These are phyloP conservation scores for Polytrichum commune DNA, from an alignment of 225 moss, liverwort and hornwort species.

Conservation along the genomic window DNA sequence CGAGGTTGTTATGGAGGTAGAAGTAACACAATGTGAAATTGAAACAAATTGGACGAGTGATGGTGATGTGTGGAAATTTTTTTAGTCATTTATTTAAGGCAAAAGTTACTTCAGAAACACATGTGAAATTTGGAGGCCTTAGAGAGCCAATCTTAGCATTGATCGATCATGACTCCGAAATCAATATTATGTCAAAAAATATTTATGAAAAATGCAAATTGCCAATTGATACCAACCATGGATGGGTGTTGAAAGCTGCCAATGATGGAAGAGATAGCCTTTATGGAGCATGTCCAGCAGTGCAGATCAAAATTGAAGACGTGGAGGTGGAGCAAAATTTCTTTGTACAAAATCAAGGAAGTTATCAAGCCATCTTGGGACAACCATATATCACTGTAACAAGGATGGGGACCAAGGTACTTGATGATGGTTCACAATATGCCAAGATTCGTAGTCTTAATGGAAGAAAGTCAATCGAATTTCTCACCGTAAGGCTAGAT, in stretches of 20 bases:
- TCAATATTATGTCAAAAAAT: constrained; percentile 1
- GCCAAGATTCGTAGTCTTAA: not conserved
- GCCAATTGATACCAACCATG: not conserved
- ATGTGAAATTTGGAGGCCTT: not conserved
- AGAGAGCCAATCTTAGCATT: not conserved
- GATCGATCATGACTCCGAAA: not conserved
- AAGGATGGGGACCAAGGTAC: constrained; percentile 4
- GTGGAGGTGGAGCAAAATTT: not conserved
- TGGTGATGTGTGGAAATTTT: not conserved
- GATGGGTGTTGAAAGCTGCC: not conserved
- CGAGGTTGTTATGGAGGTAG: too few relatives aligned
- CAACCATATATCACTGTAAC: too few relatives aligned
- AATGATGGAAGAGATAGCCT: not conserved
- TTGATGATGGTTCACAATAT: not conserved
- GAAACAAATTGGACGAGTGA: not conserved
- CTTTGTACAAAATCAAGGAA: not conserved
- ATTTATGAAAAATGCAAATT: not conserved
- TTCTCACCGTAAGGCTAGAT: not conserved
- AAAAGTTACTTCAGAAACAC: not conserved
- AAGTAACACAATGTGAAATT: too few relatives aligned
- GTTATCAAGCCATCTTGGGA: not conserved
- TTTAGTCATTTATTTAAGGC: not conserved
- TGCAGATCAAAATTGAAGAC: not conserved
- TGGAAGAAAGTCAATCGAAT: not conserved
- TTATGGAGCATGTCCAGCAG: constrained; percentile 4